phyloP scores from a whole-genome alignment of 1,284 basidiomycete genomes.

The Cutaneotrichosporon spelunceum region DNA sequence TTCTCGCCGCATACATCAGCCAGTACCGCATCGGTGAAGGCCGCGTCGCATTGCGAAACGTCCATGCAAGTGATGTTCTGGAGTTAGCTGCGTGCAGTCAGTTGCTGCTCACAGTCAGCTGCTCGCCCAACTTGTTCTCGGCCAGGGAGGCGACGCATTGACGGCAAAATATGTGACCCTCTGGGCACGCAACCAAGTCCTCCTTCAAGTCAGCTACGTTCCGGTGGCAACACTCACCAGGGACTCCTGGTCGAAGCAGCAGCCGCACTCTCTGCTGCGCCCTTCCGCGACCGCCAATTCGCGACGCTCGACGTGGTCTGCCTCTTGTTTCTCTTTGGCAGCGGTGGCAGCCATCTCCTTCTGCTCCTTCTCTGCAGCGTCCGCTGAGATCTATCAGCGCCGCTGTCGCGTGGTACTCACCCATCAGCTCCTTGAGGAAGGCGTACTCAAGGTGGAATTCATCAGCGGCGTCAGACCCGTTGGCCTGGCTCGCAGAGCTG shows the following conservation, averaged over 20 bases:
- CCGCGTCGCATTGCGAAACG: constrained; percentile 65
- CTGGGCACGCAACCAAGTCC: constrained; percentile 77
- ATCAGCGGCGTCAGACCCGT: background rate
- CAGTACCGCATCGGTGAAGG: constrained; percentile 66
- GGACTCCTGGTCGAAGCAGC: constrained; percentile 69
- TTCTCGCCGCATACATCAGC: constrained; percentile 57
- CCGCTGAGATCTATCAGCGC: constrained; percentile 11
- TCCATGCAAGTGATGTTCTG: constrained; percentile 73
- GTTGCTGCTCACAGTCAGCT: constrained; percentile 37
- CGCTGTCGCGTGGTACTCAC: background rate
- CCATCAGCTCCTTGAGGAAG: constrained; percentile 16
- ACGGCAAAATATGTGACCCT: constrained; percentile 70
- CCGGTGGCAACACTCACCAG: constrained; percentile 58
- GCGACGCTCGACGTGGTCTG: constrained; percentile 30
- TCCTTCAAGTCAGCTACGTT: constrained; percentile 54
- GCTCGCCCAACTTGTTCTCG: constrained; percentile 51
- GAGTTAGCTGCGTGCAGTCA: constrained; percentile 22
- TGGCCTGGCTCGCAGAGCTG: background rate
- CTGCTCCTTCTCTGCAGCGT: constrained; percentile 19
- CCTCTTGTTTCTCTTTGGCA: constrained; percentile 29
- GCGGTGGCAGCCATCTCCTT: constrained; percentile 35
- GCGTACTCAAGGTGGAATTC: constrained; percentile 10
- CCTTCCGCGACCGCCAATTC: constrained; percentile 52
- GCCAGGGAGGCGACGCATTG: constrained; percentile 57
- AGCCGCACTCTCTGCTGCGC: constrained; percentile 71